Conservation (phyloP, 2,329 filamentous ascomycete species). For the Phialophora expanda region DNA sequence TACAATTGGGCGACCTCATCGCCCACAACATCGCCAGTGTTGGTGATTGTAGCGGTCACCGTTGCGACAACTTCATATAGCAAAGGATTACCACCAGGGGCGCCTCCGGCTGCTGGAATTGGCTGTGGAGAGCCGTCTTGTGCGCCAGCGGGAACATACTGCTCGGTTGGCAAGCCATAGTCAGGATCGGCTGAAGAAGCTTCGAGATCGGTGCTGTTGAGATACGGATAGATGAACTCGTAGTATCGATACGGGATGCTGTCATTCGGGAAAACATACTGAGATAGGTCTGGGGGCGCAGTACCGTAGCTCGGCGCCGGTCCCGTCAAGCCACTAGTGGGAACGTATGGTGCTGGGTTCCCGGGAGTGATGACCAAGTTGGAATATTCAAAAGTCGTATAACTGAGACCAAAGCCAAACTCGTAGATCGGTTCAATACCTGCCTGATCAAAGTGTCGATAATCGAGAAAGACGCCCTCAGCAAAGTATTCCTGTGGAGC, state of each 20-base stretch:
- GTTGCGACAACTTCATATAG: constrained; percentile 59
- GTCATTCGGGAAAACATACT: constrained; percentile 62
- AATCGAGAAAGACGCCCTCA: constrained; percentile 66
- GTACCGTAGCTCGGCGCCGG: constrained; percentile 60
- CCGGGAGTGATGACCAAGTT: constrained; percentile 57
- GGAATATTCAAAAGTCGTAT: constrained; percentile 68
- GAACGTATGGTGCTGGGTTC: constrained; percentile 56
- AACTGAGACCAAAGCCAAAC: constrained; percentile 66
- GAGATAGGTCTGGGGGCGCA: constrained; percentile 54
- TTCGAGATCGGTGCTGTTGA: constrained; percentile 64
- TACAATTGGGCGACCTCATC: constrained; percentile 67
- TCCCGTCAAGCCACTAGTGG: constrained; percentile 58
- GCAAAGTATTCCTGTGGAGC: constrained; percentile 64
- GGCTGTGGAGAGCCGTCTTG: constrained; percentile 61
- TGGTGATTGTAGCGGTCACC: constrained; percentile 57
- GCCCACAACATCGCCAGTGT: constrained; percentile 56
- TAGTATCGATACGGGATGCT: constrained; percentile 53
- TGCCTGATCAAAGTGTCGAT: constrained; percentile 59
- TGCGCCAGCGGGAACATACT: constrained; percentile 58
- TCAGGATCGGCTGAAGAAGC: constrained; percentile 58
- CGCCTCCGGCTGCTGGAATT: constrained; percentile 62
- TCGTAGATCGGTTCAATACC: constrained; percentile 65
- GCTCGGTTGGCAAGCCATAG: constrained; percentile 59
- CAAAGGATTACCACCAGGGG: constrained; percentile 63
- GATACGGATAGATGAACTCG: constrained; percentile 68